Evolutionary conservation across 805 yeast species (phyloP).

Genomic region (Saccharomycopsis amapae): DNA sequence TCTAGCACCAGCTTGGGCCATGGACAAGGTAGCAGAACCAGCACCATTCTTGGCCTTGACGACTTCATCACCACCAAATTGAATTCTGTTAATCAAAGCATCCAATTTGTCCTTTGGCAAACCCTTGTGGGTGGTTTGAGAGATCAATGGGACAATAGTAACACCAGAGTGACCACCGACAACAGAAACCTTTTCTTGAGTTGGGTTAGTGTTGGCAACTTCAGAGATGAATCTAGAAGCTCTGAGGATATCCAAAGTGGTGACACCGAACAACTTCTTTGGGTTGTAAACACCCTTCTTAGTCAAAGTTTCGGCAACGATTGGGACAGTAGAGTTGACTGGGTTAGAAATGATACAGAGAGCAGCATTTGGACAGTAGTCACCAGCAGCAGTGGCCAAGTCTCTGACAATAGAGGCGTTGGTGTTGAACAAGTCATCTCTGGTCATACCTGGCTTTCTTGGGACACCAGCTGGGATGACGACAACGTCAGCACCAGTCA

Average conservation of each 20-base stretch:
- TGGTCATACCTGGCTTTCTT: constrained; percentile 84
- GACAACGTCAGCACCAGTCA: constrained; percentile 76
- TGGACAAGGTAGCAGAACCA: constrained; percentile 78
- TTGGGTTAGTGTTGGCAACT: constrained; percentile 51
- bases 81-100: constrained; percentile 66
- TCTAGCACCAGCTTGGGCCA: constrained; percentile 81
- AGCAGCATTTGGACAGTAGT: constrained; percentile 59
- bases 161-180: constrained; percentile 86
- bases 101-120: constrained; percentile 40
- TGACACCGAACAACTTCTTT: constrained; percentile 74
- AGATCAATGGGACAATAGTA: constrained; percentile 71
- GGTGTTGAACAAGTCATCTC: constrained; percentile 79
- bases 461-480: constrained; percentile 89
- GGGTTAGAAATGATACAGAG: constrained; percentile 70
- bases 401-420: constrained; percentile 77
- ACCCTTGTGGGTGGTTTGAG: constrained; percentile 48
- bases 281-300: constrained; percentile 67
- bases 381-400: constrained; percentile 64
- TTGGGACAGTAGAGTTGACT: constrained; percentile 78
- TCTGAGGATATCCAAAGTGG: constrained; percentile 72
- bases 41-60: constrained; percentile 80
- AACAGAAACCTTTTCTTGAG: constrained; percentile 56
- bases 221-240: constrained; percentile 61
- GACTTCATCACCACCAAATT: constrained; percentile 85
- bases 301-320: constrained; percentile 72